Percentiles rank a stretch among this genome's conserved stretches.
phyloP scores from a whole-genome alignment of 176 grass and related monocot species.

The Carex cristatella region DNA sequence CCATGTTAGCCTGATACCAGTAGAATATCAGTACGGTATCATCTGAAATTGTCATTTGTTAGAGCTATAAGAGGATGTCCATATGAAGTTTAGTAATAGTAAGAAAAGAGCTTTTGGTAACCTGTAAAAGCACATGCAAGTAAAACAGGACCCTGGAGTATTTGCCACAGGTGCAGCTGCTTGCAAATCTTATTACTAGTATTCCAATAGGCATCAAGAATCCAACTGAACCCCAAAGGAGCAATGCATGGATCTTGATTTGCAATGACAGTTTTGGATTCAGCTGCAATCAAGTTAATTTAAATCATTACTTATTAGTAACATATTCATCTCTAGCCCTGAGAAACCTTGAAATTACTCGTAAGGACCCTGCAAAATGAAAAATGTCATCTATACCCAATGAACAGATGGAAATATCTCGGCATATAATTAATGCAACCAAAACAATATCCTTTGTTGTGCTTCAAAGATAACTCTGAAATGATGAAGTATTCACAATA shows the following conservation, averaged over 20 bases:
- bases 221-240: conserved; percentile 83
- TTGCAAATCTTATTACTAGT: conserved; percentile 64
- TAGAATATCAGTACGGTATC: neutral
- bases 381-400: neutral
- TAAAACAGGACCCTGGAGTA: conserved; percentile 60
- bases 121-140: conserved; percentile 79
- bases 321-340: neutral
- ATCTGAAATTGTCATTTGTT: neutral
- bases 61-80: neutral
- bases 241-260: conserved; percentile 79
- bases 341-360: neutral
- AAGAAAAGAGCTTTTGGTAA: conserved; percentile 14
- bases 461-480: neutral
- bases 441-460: neutral
- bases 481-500: neutral
- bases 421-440: neutral
- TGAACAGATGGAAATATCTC: neutral
- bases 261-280: conserved; percentile 55
- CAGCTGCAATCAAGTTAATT: conserved; percentile 32
- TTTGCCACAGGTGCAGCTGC: conserved; percentile 37
- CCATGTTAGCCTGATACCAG: neutral
- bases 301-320: neutral
- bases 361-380: neutral
- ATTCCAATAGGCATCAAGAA: conserved; percentile 88
- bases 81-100: neutral